Evolutionary conservation across 2,329 filamentous ascomycete species (phyloP), one percentile per base, ranked within the genome.

Genomic region (Aspergillus ochraceus): DNA sequence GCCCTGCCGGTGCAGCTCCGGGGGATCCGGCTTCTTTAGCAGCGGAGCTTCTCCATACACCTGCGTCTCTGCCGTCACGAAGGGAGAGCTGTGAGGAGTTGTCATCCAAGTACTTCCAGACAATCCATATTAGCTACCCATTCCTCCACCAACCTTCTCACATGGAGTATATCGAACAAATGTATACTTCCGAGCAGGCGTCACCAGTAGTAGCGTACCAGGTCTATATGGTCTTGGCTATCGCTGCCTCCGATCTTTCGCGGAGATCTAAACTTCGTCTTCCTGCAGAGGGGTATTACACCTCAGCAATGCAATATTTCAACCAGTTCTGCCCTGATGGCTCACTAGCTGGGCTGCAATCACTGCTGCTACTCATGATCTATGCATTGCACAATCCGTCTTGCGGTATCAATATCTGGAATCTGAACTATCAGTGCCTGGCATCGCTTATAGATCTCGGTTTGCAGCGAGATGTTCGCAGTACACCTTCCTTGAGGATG

Each of bases 381-480:
- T 84, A 84, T 54, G 80, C 82, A 0, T 73, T 85, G 12, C 79
- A 84, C 39, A 84, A 78, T 60, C 79, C 82, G 0, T 79, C 76
- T 1, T 77, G 81, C 53, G 71, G 76, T 0, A 65, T 84, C 4
- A 84, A 83, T 57, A 72, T 83, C 0, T 85, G 83, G 83, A 82
- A 83, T 55, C 69, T 85, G 1, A 83, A 84, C 55, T 85, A 85
- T 55, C 83, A 84, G 60, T 84, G 82, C 45, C 73, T 85, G 10
- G 82, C 82, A 1, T 74, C 79, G 0, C 70, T 83, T 0, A 70
- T 85, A 2, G 83, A 85, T 49, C 65, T 85, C 1, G 83, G 83
- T 0, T 68, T 85, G 0, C 83, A 85, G 56, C 75, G 83, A 22
- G 77, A 83, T 54, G 76, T 84, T 6, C 79, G 76, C 1, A 71